Evolutionary conservation across 2,329 filamentous ascomycete species (phyloP), one percentile per base, ranked within the genome.

Genomic region (Fusarium concolor): DNA sequence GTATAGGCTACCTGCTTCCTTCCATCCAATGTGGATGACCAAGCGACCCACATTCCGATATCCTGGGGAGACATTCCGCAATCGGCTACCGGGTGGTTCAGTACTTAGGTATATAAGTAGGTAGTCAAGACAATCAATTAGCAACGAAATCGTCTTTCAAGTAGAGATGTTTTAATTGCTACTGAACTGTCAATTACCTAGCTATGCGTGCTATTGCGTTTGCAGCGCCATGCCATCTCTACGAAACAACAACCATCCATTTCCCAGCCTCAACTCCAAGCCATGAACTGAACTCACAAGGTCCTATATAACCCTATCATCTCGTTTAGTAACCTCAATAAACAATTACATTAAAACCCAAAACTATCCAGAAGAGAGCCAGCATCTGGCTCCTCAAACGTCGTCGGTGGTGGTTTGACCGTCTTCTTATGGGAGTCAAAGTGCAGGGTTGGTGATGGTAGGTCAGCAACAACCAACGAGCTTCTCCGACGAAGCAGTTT

Each of bases 351-450:
- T 56, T 72, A 98, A 76, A 98, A 96, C 2, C 95, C 95, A 85
- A 98, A 98, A 77, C 88, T 94, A 83, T 98, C 95, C 72, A 98
- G 83, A 75, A 99, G 80, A 61, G 93, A 95, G 76, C 88, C 93
- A 28, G 92, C 87, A 80, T 97, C 94, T n/a, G 96, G 96, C 79
- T 99, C 96, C 72, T 96, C 86, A 77, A 98, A 98, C 66, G 90
- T 89, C 20, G 91, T 93, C 2, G 93, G 89, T 17, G 90, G 85
- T 15, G 87, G 84, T 73, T 90, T 86, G 26, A 79, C 78, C 71
- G 79, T 68, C 33, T 74, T 83, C 53, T 68, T 75, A 75, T 77
- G 83, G 74, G 80, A 79, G 31, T 83, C 81, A 6, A 78, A 72
- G 24, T 82, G 79, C 49, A 83, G 71, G 24, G 77, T 74, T 10